These are phyloP conservation scores for Ophiocordyceps camponoti-saundersi DNA, from an alignment of 2,329 filamentous ascomycete genomes.

Conservation along the genomic window DNA sequence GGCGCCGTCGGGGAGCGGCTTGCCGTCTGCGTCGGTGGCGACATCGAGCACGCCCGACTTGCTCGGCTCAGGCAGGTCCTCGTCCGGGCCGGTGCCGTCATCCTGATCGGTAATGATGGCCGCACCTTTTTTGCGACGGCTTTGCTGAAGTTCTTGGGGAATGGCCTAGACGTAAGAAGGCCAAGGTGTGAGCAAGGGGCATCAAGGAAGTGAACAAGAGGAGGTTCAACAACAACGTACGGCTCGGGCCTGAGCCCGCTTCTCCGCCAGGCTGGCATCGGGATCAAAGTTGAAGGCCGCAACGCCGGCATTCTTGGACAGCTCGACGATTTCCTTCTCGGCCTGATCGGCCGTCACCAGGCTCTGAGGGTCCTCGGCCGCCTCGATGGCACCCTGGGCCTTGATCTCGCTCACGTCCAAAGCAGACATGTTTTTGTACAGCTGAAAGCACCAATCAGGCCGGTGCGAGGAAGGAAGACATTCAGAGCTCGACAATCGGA, in stretches of 20 bases:
- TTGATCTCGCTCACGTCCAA: slow-evolving; percentile 46
- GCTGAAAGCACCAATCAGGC: neutral
- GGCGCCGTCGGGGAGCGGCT: slow-evolving; percentile 29
- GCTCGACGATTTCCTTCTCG: slow-evolving; percentile 55
- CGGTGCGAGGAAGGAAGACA: slow-evolving; percentile 1
- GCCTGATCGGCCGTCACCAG: slow-evolving; percentile 52
- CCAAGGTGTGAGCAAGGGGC: slow-evolving; percentile 1
- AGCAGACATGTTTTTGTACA: slow-evolving; percentile 14
- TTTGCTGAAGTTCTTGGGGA: slow-evolving; percentile 18
- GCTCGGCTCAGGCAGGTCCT: slow-evolving; percentile 61
- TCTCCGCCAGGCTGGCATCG: slow-evolving; percentile 66
- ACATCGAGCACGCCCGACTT: slow-evolving; percentile 50
- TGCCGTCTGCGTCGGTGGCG: slow-evolving; percentile 29
- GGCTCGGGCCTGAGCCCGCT: slow-evolving; percentile 60
- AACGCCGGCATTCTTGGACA: slow-evolving; percentile 64
- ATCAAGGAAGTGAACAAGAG: slow-evolving; percentile 6
- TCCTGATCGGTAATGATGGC: slow-evolving; percentile 68
- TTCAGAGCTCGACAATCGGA: neutral
- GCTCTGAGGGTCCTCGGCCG: slow-evolving; percentile 54
- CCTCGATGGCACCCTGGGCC: slow-evolving; percentile 63
- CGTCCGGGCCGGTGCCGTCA: slow-evolving; percentile 48
- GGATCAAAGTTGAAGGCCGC: slow-evolving; percentile 77
- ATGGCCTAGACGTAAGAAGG: slow-evolving; percentile 13
- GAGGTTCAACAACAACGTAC: slow-evolving; percentile 30
- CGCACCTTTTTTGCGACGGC: slow-evolving; percentile 35